Evolutionary conservation across 352 stramenopile genomes (phyloP).

Genomic region (Globisporangium carolinianum): DNA sequence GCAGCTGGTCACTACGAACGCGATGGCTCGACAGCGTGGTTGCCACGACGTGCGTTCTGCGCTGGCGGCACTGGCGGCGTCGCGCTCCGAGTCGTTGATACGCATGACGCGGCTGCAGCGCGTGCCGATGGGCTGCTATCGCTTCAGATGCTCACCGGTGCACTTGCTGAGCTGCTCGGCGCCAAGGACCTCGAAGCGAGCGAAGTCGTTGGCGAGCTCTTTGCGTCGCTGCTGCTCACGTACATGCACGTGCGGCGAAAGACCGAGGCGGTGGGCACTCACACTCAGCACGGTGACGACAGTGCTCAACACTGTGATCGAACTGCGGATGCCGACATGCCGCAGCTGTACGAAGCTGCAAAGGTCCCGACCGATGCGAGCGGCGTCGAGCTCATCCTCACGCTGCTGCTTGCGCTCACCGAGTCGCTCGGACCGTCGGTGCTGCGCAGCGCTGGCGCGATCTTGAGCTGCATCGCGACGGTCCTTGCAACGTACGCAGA

Average conservation of each 20-base stretch:
- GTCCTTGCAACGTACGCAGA: constrained; percentile 58
- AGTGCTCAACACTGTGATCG: too few species aligned
- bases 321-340: background rate
- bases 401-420: constrained; percentile 62
- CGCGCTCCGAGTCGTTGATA: constrained; percentile 24
- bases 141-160: constrained; percentile 33
- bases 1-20: constrained; percentile 24
- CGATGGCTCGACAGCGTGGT: constrained; percentile 20
- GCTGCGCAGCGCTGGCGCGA: constrained; percentile 50
- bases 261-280: background rate
- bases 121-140: constrained; percentile 14
- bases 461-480: constrained; percentile 66
- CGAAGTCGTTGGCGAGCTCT: constrained; percentile 66
- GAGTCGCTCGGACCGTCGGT: constrained; percentile 68
- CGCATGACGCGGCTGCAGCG: background rate
- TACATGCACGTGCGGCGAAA: constrained; percentile 57
- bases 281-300: background rate
- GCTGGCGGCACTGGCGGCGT: constrained; percentile 57
- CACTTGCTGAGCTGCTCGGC: constrained; percentile 47
- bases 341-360: constrained; percentile 22
- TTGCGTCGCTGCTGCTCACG: constrained; percentile 63
- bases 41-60: constrained; percentile 42
- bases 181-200: constrained; percentile 58
- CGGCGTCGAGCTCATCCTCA: constrained; percentile 51
- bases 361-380: constrained; percentile 26